phyloP scores from a whole-genome alignment of 495 filamentous ascomycete species.

The Parachaetomium inaequale region DNA sequence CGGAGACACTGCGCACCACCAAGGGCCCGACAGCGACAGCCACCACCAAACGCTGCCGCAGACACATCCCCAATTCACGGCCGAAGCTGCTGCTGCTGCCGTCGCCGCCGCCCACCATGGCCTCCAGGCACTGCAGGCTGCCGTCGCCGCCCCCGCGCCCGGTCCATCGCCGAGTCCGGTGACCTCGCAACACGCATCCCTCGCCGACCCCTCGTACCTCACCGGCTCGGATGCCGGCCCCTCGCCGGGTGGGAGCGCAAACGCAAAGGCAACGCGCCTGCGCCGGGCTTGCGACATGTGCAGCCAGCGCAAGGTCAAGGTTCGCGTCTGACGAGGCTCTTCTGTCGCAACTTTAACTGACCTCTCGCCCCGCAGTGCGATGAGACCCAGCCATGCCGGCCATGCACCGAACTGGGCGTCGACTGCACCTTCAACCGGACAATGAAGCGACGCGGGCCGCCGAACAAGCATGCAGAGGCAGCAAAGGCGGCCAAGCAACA shows the following conservation, averaged over 20 bases:
- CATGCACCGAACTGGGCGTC: slow-evolving; percentile 73
- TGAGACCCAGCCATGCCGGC: slow-evolving; percentile 72
- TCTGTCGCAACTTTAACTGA: slow-evolving; percentile 6
- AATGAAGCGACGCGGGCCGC: slow-evolving; percentile 76
- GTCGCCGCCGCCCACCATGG: slow-evolving; percentile 41
- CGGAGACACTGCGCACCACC: slow-evolving; percentile 1
- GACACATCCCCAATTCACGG: slow-evolving; percentile 14
- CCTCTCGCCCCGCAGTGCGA: slow-evolving; percentile 59
- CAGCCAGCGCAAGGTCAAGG: slow-evolving; percentile 82
- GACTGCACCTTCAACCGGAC: slow-evolving; percentile 79
- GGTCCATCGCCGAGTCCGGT: slow-evolving; percentile 15
- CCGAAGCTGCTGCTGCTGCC: slow-evolving; percentile 27
- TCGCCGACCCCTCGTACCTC: slow-evolving; percentile 26
- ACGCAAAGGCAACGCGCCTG: slow-evolving; percentile 49
- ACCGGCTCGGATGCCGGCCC: slow-evolving; percentile 18
- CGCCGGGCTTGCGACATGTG: slow-evolving; percentile 83
- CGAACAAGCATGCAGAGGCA: slow-evolving; percentile 79
- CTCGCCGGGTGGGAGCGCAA: slow-evolving; percentile 4
- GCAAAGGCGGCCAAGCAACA: slow-evolving; percentile 60
- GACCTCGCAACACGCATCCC: slow-evolving; percentile 22
- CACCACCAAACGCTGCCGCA: slow-evolving; percentile 2
- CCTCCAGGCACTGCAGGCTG: slow-evolving; percentile 45
- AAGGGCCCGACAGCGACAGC: neutral
- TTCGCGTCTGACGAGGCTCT: slow-evolving; percentile 29
- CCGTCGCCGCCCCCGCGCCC: slow-evolving; percentile 31